Percentiles rank a stretch among this genome's conserved stretches.
These are phyloP conservation scores for Populus deltoides DNA, from an alignment of 345 rosid species.

Conservation along the genomic window DNA sequence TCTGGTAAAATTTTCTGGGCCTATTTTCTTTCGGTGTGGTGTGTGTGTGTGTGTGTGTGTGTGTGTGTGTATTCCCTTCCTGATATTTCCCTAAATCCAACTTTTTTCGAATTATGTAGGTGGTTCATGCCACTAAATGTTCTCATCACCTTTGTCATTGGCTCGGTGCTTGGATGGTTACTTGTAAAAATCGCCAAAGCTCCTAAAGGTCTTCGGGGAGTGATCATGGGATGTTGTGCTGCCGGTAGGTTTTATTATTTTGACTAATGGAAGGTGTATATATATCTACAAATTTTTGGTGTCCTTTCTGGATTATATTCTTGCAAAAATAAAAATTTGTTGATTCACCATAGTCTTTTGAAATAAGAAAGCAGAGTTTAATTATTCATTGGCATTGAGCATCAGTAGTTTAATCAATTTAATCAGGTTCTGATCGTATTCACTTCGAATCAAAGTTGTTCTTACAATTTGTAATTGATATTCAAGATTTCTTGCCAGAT, in stretches of 20 bases:
- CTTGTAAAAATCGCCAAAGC: conserved; percentile 37
- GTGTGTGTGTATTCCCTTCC: neutral
- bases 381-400: too few species aligned
- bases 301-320: neutral
- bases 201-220: conserved; percentile 40
- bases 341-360: neutral
- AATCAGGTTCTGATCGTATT: too few species aligned
- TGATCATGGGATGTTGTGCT: conserved; percentile 51
- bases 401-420: too few species aligned
- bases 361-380: too few species aligned
- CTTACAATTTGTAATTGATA: neutral
- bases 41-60: too few species aligned
- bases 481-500: neutral
- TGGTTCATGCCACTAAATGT: conserved; percentile 62
- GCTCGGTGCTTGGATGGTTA: conserved; percentile 49
- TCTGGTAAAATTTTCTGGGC: neutral
- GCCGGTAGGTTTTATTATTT: conserved; percentile 27
- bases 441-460: neutral
- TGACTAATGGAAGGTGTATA: too few species aligned
- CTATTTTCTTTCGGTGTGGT: too few species aligned
- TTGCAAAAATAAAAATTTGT: neutral
- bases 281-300: too few species aligned
- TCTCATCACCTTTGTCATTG: conserved; percentile 40
- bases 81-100: neutral
- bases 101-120: conserved; percentile 13